Percentiles rank a stretch among this genome's conserved stretches.
These are phyloP conservation scores for Suillus ampliporus DNA, from an alignment of 768 basidiomycete genomes.

Conservation along the genomic window DNA sequence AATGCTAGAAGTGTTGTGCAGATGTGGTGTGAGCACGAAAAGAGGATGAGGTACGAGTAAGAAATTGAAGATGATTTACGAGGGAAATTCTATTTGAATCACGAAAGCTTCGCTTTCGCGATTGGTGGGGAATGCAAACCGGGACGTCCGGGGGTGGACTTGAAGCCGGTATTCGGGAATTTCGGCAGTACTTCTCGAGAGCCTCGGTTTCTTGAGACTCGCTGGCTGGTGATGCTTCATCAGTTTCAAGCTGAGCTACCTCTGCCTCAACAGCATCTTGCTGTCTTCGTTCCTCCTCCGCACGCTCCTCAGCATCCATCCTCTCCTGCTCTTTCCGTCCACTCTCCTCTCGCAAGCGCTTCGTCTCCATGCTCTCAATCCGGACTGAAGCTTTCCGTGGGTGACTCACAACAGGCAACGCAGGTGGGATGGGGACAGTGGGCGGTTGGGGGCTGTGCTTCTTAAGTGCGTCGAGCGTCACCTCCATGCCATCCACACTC, in stretches of 20 bases:
- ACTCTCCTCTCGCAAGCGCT: slow-evolving; percentile 52
- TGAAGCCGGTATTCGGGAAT: too few species aligned
- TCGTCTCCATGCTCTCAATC: slow-evolving; percentile 68
- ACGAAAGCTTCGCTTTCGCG: too few species aligned
- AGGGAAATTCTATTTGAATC: too few species aligned
- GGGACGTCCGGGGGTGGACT: too few species aligned
- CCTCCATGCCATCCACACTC: slow-evolving; percentile 65
- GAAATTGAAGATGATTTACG: too few species aligned
- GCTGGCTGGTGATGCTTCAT: slow-evolving; percentile 44
- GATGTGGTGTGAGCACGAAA: too few species aligned
- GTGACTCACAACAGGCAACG: slow-evolving; percentile 34
- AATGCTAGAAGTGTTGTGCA: too few species aligned
- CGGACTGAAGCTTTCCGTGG: slow-evolving; percentile 50
- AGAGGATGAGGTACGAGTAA: too few species aligned
- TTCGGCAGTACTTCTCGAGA: slow-evolving; percentile 40
- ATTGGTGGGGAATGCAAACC: too few species aligned
- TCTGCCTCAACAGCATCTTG: slow-evolving; percentile 39
- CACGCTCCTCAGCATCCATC: slow-evolving; percentile 43
- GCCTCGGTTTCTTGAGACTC: slow-evolving; percentile 53
- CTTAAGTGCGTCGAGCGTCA: slow-evolving; percentile 61
- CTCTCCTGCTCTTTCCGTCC: slow-evolving; percentile 47
- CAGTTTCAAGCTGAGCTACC: slow-evolving; percentile 38
- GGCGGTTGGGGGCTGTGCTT: slow-evolving; percentile 50
- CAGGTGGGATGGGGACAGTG: slow-evolving; percentile 43
- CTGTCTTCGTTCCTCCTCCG: slow-evolving; percentile 37